phyloP scores from a whole-genome alignment of 495 filamentous ascomycete genomes.

The Trypethelium eluteriae region DNA sequence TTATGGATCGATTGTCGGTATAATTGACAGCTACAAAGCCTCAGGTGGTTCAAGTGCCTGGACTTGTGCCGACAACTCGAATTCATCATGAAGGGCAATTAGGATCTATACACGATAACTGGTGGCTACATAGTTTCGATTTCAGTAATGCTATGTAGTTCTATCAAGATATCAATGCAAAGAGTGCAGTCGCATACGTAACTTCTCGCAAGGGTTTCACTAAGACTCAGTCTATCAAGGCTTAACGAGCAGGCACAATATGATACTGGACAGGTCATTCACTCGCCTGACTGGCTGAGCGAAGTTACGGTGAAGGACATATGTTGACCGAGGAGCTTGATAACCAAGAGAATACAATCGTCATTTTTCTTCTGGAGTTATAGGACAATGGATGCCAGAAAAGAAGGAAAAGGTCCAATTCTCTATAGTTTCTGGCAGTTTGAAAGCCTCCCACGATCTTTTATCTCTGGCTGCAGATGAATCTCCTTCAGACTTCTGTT shows the following conservation, averaged over 20 bases:
- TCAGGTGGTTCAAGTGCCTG: slow-evolving; percentile 28
- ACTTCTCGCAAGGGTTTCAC: neutral
- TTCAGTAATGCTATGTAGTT: neutral
- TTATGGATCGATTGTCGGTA: slow-evolving; percentile 21
- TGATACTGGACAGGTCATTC: neutral
- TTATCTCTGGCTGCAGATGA: too few relatives aligned
- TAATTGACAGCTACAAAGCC: slow-evolving; percentile 10
- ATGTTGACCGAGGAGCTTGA: too few relatives aligned
- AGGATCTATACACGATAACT: neutral
- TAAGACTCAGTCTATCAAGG: neutral
- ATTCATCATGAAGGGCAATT: slow-evolving; percentile 13
- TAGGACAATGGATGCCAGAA: too few relatives aligned
- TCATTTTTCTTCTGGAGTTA: too few relatives aligned
- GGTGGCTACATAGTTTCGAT: neutral
- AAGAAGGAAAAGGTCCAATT: too few relatives aligned
- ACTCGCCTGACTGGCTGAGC: neutral
- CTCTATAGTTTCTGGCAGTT: too few relatives aligned
- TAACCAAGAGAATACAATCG: too few relatives aligned
- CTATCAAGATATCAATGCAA: neutral
- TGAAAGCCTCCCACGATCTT: too few relatives aligned
- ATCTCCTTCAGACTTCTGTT: too few relatives aligned
- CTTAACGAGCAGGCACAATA: neutral
- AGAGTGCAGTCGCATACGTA: neutral
- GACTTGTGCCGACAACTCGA: slow-evolving; percentile 18
- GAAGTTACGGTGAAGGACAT: too few relatives aligned